Conservation (phyloP, 805 yeast genomes). For the Huiozyma naganishii region DNA sequence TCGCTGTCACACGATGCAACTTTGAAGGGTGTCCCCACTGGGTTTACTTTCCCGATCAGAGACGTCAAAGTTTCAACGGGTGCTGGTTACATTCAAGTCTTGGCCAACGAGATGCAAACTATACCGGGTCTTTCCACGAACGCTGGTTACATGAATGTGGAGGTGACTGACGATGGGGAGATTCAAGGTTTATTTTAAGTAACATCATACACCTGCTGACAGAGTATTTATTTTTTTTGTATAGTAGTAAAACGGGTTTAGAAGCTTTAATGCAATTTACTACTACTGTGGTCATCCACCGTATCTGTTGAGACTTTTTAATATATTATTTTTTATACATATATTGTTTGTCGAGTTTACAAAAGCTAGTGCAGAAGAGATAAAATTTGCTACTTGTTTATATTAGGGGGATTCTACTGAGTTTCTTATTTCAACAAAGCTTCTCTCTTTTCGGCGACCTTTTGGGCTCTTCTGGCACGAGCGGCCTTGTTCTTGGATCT, state of each 20-base stretch:
- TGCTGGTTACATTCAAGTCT: constrained; percentile 92
- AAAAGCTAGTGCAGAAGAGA: too few relatives aligned
- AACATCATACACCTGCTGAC: background rate
- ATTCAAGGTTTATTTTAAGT: constrained; percentile 79
- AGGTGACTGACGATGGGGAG: constrained; percentile 79
- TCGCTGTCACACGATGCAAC: constrained; percentile 89
- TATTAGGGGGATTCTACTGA: constrained; percentile 11
- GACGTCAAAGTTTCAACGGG: constrained; percentile 93
- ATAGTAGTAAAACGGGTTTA: background rate
- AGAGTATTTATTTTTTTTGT: background rate
- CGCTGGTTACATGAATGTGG: constrained; percentile 95
- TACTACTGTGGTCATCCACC: too few relatives aligned
- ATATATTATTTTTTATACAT: too few relatives aligned
- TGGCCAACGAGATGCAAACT: constrained; percentile 95
- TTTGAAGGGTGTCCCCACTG: constrained; percentile 90
- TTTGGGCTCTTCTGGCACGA: constrained; percentile 96
- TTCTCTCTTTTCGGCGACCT: constrained; percentile 95
- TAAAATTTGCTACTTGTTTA: too few relatives aligned
- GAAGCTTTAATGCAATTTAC: background rate
- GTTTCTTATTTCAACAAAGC: constrained; percentile 74
- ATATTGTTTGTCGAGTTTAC: too few relatives aligned
- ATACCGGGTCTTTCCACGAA: constrained; percentile 96
- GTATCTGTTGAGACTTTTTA: too few relatives aligned
- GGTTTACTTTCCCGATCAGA: constrained; percentile 86
- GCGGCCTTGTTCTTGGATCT: constrained; percentile 98